Conservation (phyloP, 139 green algal species). For the Auxenochlorella protothecoides region DNA sequence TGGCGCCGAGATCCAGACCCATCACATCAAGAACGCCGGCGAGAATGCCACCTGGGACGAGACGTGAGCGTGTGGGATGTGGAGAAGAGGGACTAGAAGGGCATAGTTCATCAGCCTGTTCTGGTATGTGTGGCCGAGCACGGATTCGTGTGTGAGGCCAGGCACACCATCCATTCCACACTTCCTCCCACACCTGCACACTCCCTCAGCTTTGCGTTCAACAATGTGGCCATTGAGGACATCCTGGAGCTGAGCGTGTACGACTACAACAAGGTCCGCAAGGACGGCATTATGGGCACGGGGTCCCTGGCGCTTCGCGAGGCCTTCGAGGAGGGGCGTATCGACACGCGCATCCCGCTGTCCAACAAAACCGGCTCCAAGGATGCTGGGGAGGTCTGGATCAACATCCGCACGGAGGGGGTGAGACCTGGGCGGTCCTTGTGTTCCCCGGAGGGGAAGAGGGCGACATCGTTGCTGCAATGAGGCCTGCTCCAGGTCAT, state of each 20-base stretch:
- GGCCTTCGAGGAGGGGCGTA: conserved; percentile 19
- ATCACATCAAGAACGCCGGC: conserved; percentile 22
- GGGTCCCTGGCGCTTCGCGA: conserved; percentile 17
- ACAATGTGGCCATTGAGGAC: conserved; percentile 21
- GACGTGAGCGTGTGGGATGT: background rate
- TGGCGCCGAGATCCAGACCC: conserved; percentile 18
- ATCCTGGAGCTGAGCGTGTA: conserved; percentile 22
- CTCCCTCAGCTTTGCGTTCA: conserved; percentile 15
- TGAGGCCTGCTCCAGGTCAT: too few relatives aligned
- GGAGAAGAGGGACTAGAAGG: too few relatives aligned
- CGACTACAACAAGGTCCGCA: conserved; percentile 22
- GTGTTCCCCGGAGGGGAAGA: too few relatives aligned
- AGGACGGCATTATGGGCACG: conserved; percentile 22
- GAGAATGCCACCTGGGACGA: conserved; percentile 17
- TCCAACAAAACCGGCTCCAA: conserved; percentile 23
- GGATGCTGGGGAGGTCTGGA: conserved; percentile 22
- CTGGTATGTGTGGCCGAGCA: too few relatives aligned
- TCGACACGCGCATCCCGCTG: conserved; percentile 21
- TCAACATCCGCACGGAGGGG: conserved; percentile 15
- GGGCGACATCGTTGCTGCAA: too few relatives aligned
- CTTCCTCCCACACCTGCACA: too few relatives aligned
- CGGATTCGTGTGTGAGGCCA: too few relatives aligned
- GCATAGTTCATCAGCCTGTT: too few relatives aligned
- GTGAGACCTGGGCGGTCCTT: too few relatives aligned
- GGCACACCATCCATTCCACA: too few relatives aligned